Percentiles rank a stretch among this genome's conserved stretches.
Conservation (phyloP, 2,329 filamentous ascomycete species). For the Pestalotiopsis sp. region DNA sequence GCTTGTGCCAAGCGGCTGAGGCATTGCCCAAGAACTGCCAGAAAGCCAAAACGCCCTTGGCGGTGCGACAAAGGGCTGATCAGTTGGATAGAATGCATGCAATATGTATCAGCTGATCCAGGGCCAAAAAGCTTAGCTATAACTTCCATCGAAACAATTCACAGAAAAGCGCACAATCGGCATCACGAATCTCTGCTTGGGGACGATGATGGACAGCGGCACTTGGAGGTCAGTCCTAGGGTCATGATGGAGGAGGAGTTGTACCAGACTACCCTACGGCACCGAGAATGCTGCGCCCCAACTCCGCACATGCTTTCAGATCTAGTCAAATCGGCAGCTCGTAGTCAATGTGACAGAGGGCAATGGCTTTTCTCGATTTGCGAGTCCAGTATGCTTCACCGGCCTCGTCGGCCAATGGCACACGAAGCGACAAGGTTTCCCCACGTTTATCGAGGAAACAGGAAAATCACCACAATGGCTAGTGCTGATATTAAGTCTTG, state of each 20-base stretch:
- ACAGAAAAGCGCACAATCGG: neutral
- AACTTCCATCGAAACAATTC: neutral
- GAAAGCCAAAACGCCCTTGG: constrained; percentile 5
- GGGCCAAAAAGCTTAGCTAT: constrained; percentile 3
- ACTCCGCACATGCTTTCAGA: neutral
- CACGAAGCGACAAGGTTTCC: neutral
- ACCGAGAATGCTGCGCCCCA: neutral
- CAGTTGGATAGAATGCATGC: neutral
- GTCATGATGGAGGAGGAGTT: neutral
- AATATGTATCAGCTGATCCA: constrained; percentile 4
- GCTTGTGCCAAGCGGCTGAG: constrained; percentile 1
- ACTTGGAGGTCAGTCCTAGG: neutral
- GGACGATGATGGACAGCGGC: neutral
- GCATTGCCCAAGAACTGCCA: constrained; percentile 5
- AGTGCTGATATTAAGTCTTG: neutral
- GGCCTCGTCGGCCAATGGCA: neutral
- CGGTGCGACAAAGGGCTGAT: constrained; percentile 1
- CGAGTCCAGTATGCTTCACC: neutral
- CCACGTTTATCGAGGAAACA: constrained; percentile 1
- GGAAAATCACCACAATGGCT: neutral
- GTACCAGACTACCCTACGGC: neutral
- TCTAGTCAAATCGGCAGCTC: neutral
- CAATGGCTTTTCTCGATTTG: neutral
- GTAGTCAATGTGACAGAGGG: neutral
- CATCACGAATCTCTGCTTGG: neutral